Evolutionary conservation across 148 eudicot species (phyloP), one percentile per base, ranked within the genome.

Genomic region (Limonium bicolor): DNA sequence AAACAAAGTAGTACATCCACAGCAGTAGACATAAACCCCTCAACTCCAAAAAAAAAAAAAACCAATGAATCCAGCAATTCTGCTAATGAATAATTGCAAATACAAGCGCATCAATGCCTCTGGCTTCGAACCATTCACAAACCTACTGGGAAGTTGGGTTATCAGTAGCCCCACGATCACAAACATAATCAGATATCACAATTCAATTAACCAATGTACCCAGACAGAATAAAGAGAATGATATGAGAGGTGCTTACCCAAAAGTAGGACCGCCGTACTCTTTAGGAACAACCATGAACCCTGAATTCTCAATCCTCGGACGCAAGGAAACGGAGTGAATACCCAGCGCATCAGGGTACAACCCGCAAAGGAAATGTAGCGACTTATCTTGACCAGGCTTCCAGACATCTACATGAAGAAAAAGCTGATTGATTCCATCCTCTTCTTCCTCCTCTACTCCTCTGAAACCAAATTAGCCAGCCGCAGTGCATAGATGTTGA

Each of bases 331-430:
- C 77, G 15, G 96, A 88, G 25, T 88, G 94, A 54, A 88, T 77
- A 30, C 94, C 96, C 49, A 83, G 41, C 4, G 96, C 96, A 68
- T 88, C 96, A 1, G 94, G 97, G 43, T 83, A 88, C 65, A 88
- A 54, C 18, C 94, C 94, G 35, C 94, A 88, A 13, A 88, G 86
- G 35, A 88, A 72, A 59, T 75, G 86, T 73, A 88, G 37, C 27
- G 81, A 62, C 10, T 74, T 50, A 7, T 53, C 48, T 54, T 64
- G 66, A 20, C 72, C 76, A 29, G 75, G 84, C 64, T 83, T 88
- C 7, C 77, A 59, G 22, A 88, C 68, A 60, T 74, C 87, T 41
- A 80, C 70, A 50, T 88, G 87, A 66, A 88, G 66, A 52, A 83
- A 84, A 65, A 83, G 67, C 60, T 83, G 97, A 55, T 80, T 88